Evolutionary conservation across 257 asterid species (phyloP), one percentile per base, ranked within the genome.

Genomic region (Primulina huaijiensis): DNA sequence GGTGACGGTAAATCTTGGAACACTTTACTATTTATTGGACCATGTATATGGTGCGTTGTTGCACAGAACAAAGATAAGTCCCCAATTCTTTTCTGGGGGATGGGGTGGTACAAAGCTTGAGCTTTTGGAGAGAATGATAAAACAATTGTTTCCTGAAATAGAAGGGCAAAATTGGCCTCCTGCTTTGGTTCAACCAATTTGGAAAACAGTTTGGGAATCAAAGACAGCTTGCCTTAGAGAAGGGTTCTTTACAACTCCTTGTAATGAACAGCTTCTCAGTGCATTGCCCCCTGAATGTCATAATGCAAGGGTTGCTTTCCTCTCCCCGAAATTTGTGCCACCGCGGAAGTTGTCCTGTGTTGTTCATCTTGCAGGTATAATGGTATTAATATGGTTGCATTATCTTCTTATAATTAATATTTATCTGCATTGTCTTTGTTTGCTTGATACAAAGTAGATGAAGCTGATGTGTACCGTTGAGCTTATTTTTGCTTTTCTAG

Each of bases 41-140:
- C 97, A 94, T 84, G 88, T 89, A 2, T 93, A 93, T 74, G 95
- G 96, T 64, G 92, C 99, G 75, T 80, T 87, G 83, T 60, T 93
- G 86, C 97, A 93, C 78, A 81, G 97, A 79, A 89, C 96, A 7
- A 89, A 82, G 81, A 61, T 93, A 40, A 89, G 87, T 83, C 90
- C 97, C 3, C 97, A 81, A 16, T 93, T 90, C 73, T 90, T 90
- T 61, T 89, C 95, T 0, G 74, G 89, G 76, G 99, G 97, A 5
- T 93, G 97, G 99, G 99, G 99, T n/a, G 99, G 99, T 9, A 63
- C 82, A 34, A 82, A 89, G 90, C 99, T 93, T 77, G 97, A 76
- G 74, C 95, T 89, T 72, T 50, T 90, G 72, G 97, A 93, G 74
- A 87, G 85, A 64, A 80, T 86, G 92, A 84, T 87, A 38, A 90